Conservation (phyloP, 2,329 filamentous ascomycete species). For the Colletotrichum lindemuthianum region DNA sequence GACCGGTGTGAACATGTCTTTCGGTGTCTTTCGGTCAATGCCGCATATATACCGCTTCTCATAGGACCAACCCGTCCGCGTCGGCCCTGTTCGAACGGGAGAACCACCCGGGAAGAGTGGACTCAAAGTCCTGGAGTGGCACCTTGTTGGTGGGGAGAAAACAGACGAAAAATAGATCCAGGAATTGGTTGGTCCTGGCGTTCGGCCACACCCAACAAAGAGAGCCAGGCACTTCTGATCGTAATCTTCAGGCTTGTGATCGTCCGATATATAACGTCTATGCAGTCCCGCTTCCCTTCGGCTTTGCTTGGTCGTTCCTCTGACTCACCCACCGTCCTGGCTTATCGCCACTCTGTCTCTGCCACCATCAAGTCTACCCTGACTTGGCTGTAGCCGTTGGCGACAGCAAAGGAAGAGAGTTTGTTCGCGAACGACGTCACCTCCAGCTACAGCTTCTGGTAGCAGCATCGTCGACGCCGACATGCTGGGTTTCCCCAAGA, state of each 20-base stretch:
- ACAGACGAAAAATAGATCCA: neutral
- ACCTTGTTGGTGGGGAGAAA: conserved; percentile 12
- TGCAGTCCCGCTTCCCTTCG: neutral
- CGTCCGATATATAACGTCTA: conserved; percentile 29
- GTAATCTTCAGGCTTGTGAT: conserved; percentile 2
- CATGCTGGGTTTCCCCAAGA: conserved; percentile 21
- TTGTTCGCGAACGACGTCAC: no score
- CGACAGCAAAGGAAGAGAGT: neutral
- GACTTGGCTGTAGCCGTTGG: neutral
- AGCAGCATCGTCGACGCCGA: neutral
- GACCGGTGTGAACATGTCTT: conserved; percentile 1
- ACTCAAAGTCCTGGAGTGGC: neutral
- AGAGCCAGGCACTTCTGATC: neutral
- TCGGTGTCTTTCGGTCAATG: neutral
- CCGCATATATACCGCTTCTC: conserved; percentile 15
- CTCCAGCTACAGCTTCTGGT: neutral
- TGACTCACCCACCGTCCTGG: conserved; percentile 1
- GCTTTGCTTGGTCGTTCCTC: neutral
- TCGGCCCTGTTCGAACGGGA: conserved; percentile 9
- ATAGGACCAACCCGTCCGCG: conserved; percentile 5
- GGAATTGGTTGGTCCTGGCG: conserved; percentile 1
- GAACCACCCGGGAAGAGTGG: neutral
- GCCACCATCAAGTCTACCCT: neutral
- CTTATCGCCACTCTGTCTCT: conserved; percentile 2
- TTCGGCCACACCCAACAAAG: neutral